phyloP scores from a whole-genome alignment of 257 asterid species.

The Ophiorrhiza pumila region DNA sequence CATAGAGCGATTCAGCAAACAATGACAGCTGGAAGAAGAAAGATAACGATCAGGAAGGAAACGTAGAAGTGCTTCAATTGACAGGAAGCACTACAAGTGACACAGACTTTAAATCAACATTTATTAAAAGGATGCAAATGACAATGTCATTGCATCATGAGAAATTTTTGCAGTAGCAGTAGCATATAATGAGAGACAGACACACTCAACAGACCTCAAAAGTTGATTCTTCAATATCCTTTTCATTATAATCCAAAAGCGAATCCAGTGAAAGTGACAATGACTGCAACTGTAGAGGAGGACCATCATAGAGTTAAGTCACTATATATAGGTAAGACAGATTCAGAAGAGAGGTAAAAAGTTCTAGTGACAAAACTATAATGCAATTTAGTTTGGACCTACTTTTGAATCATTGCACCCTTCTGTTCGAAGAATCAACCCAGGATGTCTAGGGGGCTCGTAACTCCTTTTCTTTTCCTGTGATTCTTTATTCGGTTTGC shows the following conservation, averaged over 20 bases:
- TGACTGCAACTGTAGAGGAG: constrained; percentile 62
- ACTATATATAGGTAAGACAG: constrained; percentile 5
- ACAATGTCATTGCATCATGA: background rate
- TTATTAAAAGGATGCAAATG: background rate
- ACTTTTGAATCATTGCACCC: constrained; percentile 76
- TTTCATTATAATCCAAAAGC: constrained; percentile 77
- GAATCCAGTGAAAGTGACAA: constrained; percentile 90
- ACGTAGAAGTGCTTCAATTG: background rate
- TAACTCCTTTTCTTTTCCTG: constrained; percentile 57
- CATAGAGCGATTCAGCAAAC: constrained; percentile 84
- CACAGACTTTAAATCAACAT: background rate
- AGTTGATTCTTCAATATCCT: constrained; percentile 73
- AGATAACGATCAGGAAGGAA: constrained; percentile 7
- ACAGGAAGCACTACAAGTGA: background rate
- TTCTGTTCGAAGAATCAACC: constrained; percentile 68
- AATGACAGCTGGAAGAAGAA: constrained; percentile 63
- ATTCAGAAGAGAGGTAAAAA: background rate
- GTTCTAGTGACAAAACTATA: background rate
- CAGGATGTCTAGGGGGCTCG: constrained; percentile 90
- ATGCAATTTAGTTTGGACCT: constrained; percentile 24
- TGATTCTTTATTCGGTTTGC: constrained; percentile 40
- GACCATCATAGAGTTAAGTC: constrained; percentile 18
- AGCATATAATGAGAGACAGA: background rate
- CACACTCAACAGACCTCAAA: constrained; percentile 67
- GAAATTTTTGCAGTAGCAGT: background rate